Base-by-base conservation (phyloP, 495 filamentous ascomycete genomes). In the Cercophora newfieldiana region DNA sequence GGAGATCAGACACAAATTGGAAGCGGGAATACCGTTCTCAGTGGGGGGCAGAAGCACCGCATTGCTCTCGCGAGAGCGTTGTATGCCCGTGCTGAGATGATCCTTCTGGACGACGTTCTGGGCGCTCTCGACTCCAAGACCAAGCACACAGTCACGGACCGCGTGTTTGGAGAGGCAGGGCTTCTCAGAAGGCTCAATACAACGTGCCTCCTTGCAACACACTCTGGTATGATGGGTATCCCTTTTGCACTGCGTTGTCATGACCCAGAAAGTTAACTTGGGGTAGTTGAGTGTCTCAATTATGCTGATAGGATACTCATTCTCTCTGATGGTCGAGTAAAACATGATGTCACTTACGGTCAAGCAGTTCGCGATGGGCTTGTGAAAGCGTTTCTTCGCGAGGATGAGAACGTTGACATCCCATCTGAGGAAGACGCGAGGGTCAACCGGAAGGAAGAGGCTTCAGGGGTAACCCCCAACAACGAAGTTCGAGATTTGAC, bases 31-130 rank as follows among this genome's bases (percentile, higher is more conserved):
- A 59, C 49, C 22, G 21, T 48, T 3, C 29, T 67, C 66, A 76
- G 66, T 55, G 71, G 55, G 29, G 70, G 49, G 50, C 69, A 63
- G 71, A 71, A 56, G 69, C 71, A 49, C 53, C 61, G 67, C 28
- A 21, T 66, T 58, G 73, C 63, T 37, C 71, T 69, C 49, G 79
- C 67, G 64, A 66, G 66, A 72, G 79, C 65, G 62, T 75, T 71
- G 59, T 80, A 68, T 66, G 78, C 53, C 19, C 77, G 55, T 62
- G 68, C 66, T 48, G 63, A 68, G 4, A 66, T 74, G 3, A 6
- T 81, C 3, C 33, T 83, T 37, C 68, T 82, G 0, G 80, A 81
- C 65, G 75, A 81, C 59, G 69, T 75, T 0, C 71, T 81, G 21
- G 78, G 77, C 49, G 79, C 71, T 0, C 68, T 81, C 33, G 67